Evolutionary conservation across 2,329 filamentous ascomycete genomes (phyloP).

Genomic region (Madurella mycetomatis): DNA sequence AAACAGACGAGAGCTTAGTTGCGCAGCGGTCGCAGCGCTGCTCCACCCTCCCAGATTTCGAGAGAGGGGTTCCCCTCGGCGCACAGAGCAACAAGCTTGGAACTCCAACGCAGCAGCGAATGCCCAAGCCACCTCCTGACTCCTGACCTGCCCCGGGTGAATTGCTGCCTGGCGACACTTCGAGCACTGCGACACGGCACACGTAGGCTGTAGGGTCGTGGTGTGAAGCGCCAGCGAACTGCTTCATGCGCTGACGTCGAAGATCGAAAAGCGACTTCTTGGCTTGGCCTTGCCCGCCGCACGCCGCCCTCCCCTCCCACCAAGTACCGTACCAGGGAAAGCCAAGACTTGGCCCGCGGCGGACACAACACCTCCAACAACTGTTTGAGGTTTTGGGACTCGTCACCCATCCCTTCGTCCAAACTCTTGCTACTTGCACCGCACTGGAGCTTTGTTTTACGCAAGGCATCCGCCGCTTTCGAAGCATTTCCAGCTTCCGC

Average conservation of each 20-base stretch:
- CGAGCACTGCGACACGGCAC: conserved; percentile 17
- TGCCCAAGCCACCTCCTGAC: conserved; percentile 22
- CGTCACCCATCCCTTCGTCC: conserved; percentile 7
- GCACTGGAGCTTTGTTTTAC: conserved; percentile 8
- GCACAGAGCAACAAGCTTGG: neutral
- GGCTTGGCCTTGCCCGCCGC: conserved; percentile 33
- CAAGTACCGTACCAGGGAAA: neutral
- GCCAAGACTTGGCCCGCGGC: conserved; percentile 6
- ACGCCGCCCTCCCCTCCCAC: conserved; percentile 25
- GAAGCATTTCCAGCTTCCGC: neutral
- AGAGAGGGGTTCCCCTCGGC: conserved; percentile 4
- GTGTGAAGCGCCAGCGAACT: conserved; percentile 4
- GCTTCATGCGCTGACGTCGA: conserved; percentile 49
- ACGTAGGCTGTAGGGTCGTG: conserved; percentile 8
- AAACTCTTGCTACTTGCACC: neutral
- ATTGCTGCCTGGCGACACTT: conserved; percentile 15
- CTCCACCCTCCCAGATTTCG: neutral
- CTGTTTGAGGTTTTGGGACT: conserved; percentile 23
- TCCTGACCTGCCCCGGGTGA: conserved; percentile 14
- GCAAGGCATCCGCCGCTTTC: neutral
- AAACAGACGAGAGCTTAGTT: too few relatives aligned
- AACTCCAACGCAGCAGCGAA: neutral
- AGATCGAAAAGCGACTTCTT: conserved; percentile 33
- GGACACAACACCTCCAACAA: conserved; percentile 18
- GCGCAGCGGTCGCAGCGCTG: too few relatives aligned